Conservation (phyloP, 1,139 yeast species). For the Blastobotrys buckinghamii region DNA sequence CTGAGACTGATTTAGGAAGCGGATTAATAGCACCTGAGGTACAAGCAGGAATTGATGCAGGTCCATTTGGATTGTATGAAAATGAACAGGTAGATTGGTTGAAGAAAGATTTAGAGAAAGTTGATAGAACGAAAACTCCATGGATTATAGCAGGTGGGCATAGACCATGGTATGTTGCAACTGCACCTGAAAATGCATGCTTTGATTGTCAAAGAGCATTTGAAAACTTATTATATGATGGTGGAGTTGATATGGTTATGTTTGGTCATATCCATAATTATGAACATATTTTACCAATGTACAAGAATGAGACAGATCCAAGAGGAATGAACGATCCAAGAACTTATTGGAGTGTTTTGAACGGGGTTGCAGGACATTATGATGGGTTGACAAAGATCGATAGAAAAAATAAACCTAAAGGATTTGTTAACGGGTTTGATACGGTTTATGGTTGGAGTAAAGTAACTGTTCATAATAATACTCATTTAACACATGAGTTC, state of each 20-base stretch:
- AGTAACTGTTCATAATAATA: constrained; percentile 47
- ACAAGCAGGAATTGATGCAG: constrained; percentile 20
- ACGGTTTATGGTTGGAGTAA: constrained; percentile 34
- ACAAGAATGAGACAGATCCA: constrained; percentile 22
- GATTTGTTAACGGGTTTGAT: constrained; percentile 8
- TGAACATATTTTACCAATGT: constrained; percentile 26
- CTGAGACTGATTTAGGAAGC: constrained; percentile 28
- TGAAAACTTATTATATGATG: constrained; percentile 24
- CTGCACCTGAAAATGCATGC: constrained; percentile 19
- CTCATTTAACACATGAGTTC: constrained; percentile 40
- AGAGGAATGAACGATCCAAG: constrained; percentile 28
- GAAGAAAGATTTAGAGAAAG: constrained; percentile 39
- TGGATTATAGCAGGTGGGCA: constrained; percentile 35
- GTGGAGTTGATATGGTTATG: constrained; percentile 27
- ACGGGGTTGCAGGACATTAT: constrained; percentile 30
- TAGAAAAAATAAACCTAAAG: constrained; percentile 7
- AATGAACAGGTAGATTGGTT: constrained; percentile 35
- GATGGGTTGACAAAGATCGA: constrained; percentile 26
- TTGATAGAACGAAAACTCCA: constrained; percentile 29
- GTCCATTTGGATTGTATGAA: constrained; percentile 23
- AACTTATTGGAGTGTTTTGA: constrained; percentile 29
- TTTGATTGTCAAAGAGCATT: constrained; percentile 27
- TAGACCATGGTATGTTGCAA: constrained; percentile 34
- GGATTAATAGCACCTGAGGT: constrained; percentile 21
- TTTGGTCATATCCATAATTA: constrained; percentile 31